Conservation (phyloP, 2,329 filamentous ascomycete genomes). For the Calonectria leucothoes region DNA sequence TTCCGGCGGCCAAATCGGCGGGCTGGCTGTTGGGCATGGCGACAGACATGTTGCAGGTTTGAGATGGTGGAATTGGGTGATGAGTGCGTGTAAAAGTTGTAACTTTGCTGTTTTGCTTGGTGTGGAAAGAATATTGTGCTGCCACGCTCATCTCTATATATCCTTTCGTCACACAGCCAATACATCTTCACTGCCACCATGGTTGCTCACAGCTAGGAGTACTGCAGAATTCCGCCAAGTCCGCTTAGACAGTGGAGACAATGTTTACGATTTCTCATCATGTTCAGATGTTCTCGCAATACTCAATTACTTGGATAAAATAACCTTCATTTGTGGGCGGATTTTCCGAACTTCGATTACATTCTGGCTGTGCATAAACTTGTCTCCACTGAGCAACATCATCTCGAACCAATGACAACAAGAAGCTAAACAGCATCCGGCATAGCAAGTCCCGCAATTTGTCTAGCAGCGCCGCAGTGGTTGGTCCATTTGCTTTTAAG, state of each 20-base stretch:
- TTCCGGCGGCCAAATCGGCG: background rate
- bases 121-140: background rate
- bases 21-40: background rate
- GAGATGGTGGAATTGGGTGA: background rate
- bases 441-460: background rate
- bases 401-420: background rate
- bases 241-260: background rate
- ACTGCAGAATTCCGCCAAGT: background rate
- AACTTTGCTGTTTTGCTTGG: background rate
- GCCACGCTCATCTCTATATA: background rate
- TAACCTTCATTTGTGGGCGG: background rate
- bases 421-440: background rate
- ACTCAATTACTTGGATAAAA: background rate
- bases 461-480: background rate
- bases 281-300: background rate
- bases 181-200: background rate
- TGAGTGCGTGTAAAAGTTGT: background rate
- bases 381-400: background rate
- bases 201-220: background rate
- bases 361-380: background rate
- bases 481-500: background rate
- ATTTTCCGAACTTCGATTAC: no score
- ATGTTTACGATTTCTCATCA: background rate
- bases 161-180: background rate
- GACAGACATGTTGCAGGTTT: background rate